Conservation (phyloP, 495 filamentous ascomycete genomes). For the Tuber microsphaerosporum region DNA sequence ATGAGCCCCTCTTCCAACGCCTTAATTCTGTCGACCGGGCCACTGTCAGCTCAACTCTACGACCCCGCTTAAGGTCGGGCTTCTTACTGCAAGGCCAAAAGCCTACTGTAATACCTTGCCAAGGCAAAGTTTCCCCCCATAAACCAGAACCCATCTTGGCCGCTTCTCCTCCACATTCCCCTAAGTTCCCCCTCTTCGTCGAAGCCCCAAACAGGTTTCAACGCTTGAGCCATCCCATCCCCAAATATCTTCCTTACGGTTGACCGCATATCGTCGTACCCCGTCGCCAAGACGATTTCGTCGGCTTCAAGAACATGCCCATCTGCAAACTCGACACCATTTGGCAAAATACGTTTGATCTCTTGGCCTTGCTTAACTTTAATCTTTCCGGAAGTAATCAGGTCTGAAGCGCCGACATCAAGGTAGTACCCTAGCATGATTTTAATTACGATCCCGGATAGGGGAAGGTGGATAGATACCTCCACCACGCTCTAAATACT, state of each 20-base stretch:
- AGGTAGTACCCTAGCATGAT: slow-evolving; percentile 56
- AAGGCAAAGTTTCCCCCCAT: slow-evolving; percentile 75
- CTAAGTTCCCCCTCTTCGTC: slow-evolving; percentile 69
- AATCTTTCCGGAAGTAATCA: slow-evolving; percentile 71
- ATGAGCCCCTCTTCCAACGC: slow-evolving; percentile 36
- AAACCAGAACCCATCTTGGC: slow-evolving; percentile 74
- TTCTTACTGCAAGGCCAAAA: slow-evolving; percentile 54
- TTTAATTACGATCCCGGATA: background rate
- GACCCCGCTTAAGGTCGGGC: background rate
- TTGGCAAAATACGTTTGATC: slow-evolving; percentile 54
- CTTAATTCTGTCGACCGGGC: slow-evolving; percentile 32
- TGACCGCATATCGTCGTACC: slow-evolving; percentile 72
- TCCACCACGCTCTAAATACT: slow-evolving; percentile 68
- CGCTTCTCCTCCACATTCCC: slow-evolving; percentile 62
- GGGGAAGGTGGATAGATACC: slow-evolving; percentile 30
- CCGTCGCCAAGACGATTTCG: slow-evolving; percentile 76
- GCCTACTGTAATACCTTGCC: slow-evolving; percentile 62
- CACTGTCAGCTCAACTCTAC: slow-evolving; percentile 6
- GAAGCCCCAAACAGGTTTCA: slow-evolving; percentile 69
- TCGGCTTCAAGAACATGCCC: slow-evolving; percentile 64
- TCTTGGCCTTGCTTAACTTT: slow-evolving; percentile 66
- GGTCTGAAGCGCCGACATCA: slow-evolving; percentile 65
- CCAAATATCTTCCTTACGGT: slow-evolving; percentile 59
- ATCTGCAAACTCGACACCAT: slow-evolving; percentile 60
- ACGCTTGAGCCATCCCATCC: slow-evolving; percentile 58